Evolutionary conservation across 2,329 filamentous ascomycete species (phyloP).

Genomic region (Bipolaris bicolor): DNA sequence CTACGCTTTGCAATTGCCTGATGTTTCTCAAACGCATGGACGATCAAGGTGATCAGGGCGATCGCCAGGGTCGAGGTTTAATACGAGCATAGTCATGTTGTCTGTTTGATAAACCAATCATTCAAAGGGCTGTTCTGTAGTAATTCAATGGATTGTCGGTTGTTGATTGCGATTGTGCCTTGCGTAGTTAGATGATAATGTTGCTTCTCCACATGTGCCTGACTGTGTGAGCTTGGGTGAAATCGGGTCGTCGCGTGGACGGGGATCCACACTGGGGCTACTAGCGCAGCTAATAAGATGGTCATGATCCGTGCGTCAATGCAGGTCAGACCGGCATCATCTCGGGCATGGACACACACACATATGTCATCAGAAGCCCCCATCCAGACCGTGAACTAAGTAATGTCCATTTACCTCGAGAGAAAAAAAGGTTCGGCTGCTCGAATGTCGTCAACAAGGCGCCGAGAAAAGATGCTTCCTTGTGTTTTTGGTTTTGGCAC

Average conservation of each 20-base stretch:
- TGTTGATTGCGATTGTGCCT: neutral
- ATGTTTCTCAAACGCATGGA: constrained; percentile 3
- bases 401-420: constrained; percentile 3
- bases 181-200: constrained; percentile 1
- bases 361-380: constrained; percentile 16
- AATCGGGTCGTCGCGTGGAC: constrained; percentile 9
- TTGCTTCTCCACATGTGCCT: neutral
- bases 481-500: neutral
- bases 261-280: constrained; percentile 14
- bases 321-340: constrained; percentile 21
- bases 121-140: neutral
- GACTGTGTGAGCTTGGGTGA: neutral
- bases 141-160: neutral
- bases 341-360: constrained; percentile 8
- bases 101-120: neutral
- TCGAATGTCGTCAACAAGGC: neutral
- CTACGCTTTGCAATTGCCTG: neutral
- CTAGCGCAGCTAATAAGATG: constrained; percentile 16
- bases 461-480: neutral
- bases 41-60: neutral
- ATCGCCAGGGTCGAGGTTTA: constrained; percentile 3
- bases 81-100: neutral
- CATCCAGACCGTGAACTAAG: constrained; percentile 9
- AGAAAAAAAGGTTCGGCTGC: neutral
- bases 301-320: constrained; percentile 15